Conservation (phyloP, 345 rosid species). For the Syzygium grande region DNA sequence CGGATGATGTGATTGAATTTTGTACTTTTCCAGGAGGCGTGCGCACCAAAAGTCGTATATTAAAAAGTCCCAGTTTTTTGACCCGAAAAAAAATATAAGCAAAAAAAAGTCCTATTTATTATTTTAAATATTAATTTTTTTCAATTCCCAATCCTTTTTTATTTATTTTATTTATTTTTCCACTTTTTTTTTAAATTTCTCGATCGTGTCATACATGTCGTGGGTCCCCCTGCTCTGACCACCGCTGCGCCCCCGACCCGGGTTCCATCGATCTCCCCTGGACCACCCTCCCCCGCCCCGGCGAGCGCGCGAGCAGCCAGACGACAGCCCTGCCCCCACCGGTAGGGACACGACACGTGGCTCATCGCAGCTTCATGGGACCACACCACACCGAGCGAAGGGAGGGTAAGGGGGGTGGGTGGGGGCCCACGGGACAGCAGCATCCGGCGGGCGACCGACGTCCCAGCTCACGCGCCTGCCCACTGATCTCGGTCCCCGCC, state of each 20-base stretch:
- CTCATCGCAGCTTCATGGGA: not conserved
- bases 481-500: not conserved
- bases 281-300: not conserved
- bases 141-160: too few species aligned
- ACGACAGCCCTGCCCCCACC: not conserved
- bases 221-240: not conserved
- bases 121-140: too few species aligned
- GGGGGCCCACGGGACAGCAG: not conserved
- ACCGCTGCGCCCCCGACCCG: not conserved
- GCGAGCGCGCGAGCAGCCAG: not conserved
- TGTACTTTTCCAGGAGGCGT: not conserved
- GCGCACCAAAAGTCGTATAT: not conserved
- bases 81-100: too few species aligned
- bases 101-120: too few species aligned
- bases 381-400: not conserved
- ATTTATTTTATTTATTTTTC: too few species aligned
- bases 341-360: not conserved
- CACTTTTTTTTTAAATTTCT: not conserved
- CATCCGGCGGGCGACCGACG: not conserved
- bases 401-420: not conserved
- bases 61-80: not conserved
- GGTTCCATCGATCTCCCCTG: not conserved
- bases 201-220: not conserved
- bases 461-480: not conserved
- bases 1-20: not conserved